Conservation (phyloP, 495 filamentous ascomycete genomes). For the Penicillium daleae region DNA sequence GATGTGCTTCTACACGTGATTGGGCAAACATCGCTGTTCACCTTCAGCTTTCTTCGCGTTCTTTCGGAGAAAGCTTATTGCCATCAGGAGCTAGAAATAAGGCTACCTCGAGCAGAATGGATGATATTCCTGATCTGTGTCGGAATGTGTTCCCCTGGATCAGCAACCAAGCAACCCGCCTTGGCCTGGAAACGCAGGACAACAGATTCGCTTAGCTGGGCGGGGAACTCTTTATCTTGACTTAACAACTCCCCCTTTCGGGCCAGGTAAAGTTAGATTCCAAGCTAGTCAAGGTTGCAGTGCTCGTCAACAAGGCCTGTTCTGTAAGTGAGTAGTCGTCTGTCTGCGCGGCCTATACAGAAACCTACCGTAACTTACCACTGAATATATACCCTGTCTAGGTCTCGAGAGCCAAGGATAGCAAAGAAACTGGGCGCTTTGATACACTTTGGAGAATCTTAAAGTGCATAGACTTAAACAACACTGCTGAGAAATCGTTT, state of each 20-base stretch:
- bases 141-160: background rate
- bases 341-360: background rate
- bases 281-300: background rate
- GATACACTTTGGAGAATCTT: background rate
- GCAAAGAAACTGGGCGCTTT: background rate
- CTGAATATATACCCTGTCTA: background rate
- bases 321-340: background rate
- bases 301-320: background rate
- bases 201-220: background rate
- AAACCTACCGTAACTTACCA: background rate
- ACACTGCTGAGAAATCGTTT: background rate
- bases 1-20: background rate
- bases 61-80: background rate
- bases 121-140: background rate
- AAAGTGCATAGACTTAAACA: background rate
- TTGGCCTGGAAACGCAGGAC: background rate
- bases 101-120: background rate
- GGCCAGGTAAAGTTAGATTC: background rate
- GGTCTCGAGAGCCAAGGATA: background rate
- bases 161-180: background rate
- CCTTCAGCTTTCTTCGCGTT: background rate
- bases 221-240: background rate
- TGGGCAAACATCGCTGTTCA: background rate
- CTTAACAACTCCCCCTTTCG: background rate
- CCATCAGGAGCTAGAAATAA: background rate